Evolutionary conservation across 306 rosid species (phyloP).

Genomic region (Begonia fuchsioides): DNA sequence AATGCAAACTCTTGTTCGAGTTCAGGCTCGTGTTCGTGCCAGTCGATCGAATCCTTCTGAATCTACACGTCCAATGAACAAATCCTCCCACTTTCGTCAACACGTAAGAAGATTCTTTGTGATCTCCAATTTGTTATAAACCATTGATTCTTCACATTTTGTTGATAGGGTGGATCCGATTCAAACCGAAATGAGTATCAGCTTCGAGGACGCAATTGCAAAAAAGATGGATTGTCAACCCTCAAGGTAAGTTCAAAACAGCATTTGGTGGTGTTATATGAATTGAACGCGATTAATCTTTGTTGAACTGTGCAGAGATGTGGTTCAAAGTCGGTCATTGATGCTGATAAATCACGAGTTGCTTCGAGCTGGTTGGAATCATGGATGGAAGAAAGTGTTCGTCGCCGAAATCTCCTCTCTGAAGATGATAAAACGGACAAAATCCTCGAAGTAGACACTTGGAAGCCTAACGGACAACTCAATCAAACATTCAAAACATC

Average conservation of each 20-base stretch:
- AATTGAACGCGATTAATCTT: too few species aligned
- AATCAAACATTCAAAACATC: slow-evolving; percentile 26
- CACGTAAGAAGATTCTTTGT: slow-evolving; percentile 30
- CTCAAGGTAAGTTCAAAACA: slow-evolving; percentile 50
- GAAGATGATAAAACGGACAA: slow-evolving; percentile 72
- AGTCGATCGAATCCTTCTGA: slow-evolving; percentile 40
- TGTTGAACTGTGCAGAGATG: slow-evolving; percentile 45
- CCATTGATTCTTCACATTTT: background rate
- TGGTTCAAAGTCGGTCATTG: slow-evolving; percentile 51
- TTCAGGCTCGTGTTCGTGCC: slow-evolving; percentile 71
- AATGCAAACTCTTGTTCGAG: slow-evolving; percentile 81
- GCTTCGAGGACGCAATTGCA: slow-evolving; percentile 28
- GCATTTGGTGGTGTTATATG: too few species aligned
- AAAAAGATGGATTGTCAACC: slow-evolving; percentile 50
- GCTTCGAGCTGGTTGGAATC: slow-evolving; percentile 54
- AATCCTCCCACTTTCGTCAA: slow-evolving; percentile 28
- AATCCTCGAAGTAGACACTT: slow-evolving; percentile 90
- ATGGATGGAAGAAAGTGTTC: slow-evolving; percentile 80
- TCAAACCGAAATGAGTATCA: slow-evolving; percentile 25
- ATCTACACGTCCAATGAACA: slow-evolving; percentile 31
- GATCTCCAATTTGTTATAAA: background rate
- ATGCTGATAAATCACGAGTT: slow-evolving; percentile 23
- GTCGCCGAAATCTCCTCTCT: slow-evolving; percentile 10
- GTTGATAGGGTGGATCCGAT: slow-evolving; percentile 35
- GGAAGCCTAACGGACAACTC: slow-evolving; percentile 57